A percentile compares a stretch with the other conserved stretches of the same genome.
Conservation (phyloP, 352 stramenopile genomes). For the Stramenopiles sp. region DNA sequence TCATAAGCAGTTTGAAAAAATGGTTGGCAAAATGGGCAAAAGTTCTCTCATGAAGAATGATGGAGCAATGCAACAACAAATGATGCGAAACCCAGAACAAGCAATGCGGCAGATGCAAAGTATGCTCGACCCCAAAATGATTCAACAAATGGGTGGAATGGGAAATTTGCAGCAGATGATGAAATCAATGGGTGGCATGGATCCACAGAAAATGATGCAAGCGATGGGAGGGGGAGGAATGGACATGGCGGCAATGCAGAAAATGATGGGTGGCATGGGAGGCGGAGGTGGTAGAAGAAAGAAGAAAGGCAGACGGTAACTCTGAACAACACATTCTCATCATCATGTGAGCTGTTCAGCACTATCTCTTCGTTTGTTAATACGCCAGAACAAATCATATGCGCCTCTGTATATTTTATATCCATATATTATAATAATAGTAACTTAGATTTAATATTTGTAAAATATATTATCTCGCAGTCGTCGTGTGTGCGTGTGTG, state of each 20-base stretch:
- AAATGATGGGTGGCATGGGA: background rate
- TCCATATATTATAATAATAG: too few species aligned
- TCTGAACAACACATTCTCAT: background rate
- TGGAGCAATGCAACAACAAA: constrained; percentile 65
- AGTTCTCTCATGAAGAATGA: constrained; percentile 72
- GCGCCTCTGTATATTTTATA: too few species aligned
- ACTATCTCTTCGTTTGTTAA: background rate
- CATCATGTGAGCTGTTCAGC: background rate
- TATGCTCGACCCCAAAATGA: constrained; percentile 74
- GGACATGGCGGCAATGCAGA: background rate
- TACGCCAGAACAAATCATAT: too few species aligned
- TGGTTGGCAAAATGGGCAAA: constrained; percentile 92
- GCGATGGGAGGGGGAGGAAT: constrained; percentile 53
- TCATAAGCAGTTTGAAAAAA: constrained; percentile 81
- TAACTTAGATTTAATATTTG: too few species aligned
- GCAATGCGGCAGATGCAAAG: constrained; percentile 90
- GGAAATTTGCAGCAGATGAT: constrained; percentile 47
- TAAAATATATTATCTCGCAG: too few species aligned
- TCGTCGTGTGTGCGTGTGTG: too few species aligned
- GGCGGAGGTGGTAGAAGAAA: too few species aligned
- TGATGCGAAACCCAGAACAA: constrained; percentile 81
- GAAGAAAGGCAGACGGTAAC: too few species aligned
- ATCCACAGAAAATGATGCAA: constrained; percentile 70
- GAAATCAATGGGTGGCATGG: constrained; percentile 15
- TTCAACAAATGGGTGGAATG: constrained; percentile 47